These are phyloP conservation scores for Blastobotrys apis DNA, from an alignment of 1,139 yeast species.

Conservation along the genomic window DNA sequence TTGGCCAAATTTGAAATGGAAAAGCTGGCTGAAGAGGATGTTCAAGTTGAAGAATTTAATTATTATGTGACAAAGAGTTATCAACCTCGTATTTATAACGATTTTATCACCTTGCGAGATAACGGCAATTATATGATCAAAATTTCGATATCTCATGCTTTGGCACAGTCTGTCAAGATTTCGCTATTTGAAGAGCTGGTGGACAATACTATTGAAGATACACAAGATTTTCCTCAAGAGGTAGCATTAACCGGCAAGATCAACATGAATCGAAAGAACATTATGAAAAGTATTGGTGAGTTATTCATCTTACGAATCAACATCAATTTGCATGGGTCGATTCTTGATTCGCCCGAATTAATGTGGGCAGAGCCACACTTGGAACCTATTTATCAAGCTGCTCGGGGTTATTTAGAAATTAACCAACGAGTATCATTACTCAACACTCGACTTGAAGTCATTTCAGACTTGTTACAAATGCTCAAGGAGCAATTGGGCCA, in stretches of 20 bases:
- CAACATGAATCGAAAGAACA: slow-evolving; percentile 87
- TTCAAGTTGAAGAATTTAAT: slow-evolving; percentile 90
- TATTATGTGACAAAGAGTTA: slow-evolving; percentile 89
- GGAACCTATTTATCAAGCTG: slow-evolving; percentile 95
- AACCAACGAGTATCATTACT: slow-evolving; percentile 85
- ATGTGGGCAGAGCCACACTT: slow-evolving; percentile 99
- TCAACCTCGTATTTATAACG: slow-evolving; percentile 93
- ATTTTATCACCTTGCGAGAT: slow-evolving; percentile 86
- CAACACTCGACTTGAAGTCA: slow-evolving; percentile 89
- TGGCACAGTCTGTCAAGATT: slow-evolving; percentile 89
- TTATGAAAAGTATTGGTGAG: slow-evolving; percentile 96
- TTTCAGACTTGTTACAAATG: slow-evolving; percentile 90
- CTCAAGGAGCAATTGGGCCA: slow-evolving; percentile 94
- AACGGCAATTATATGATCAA: slow-evolving; percentile 88
- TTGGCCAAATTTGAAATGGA: slow-evolving; percentile 86
- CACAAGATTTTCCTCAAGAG: slow-evolving; percentile 94
- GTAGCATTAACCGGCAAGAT: slow-evolving; percentile 93
- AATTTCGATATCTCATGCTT: slow-evolving; percentile 82
- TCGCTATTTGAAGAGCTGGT: slow-evolving; percentile 92
- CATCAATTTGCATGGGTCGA: slow-evolving; percentile 90
- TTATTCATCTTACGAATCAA: slow-evolving; percentile 77
- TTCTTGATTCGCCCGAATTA: slow-evolving; percentile 90
- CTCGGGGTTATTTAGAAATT: slow-evolving; percentile 89
- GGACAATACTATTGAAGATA: slow-evolving; percentile 92
- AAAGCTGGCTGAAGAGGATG: slow-evolving; percentile 83